phyloP scores from a whole-genome alignment of 73 alveolate species.

The Tetrahymena borealis region DNA sequence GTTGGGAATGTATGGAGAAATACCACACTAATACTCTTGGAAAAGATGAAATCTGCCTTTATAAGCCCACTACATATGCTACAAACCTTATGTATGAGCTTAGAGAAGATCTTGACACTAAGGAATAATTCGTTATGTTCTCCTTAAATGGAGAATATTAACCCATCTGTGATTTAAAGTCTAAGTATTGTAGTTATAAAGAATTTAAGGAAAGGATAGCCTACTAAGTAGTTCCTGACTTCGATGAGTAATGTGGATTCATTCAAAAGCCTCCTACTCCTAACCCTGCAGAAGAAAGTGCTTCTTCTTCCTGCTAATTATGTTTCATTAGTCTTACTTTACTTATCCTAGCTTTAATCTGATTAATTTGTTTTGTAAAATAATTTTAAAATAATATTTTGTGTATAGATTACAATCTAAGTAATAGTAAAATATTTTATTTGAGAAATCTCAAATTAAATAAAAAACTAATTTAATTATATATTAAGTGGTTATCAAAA shows the following conservation, averaged over 20 bases:
- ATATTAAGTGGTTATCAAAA: too few species aligned
- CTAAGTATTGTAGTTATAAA: constrained; percentile 5
- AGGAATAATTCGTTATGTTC: neutral
- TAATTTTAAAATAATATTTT: neutral
- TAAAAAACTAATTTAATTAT: too few species aligned
- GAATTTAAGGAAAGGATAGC: neutral
- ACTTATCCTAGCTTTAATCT: neutral
- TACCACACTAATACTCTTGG: neutral
- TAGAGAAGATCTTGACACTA: neutral
- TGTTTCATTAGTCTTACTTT: neutral
- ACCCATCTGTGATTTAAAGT: constrained; percentile 7
- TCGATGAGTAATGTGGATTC: neutral
- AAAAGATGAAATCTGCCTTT: constrained; percentile 6
- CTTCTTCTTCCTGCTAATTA: neutral
- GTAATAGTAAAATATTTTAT: too few species aligned
- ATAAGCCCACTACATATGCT: constrained; percentile 28
- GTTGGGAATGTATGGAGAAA: constrained; percentile 30
- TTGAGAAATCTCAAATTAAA: too few species aligned
- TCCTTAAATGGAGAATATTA: constrained; percentile 15
- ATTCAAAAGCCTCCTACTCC: too few species aligned
- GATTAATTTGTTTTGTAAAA: neutral
- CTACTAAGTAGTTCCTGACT: neutral
- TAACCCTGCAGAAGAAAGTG: neutral
- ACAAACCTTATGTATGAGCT: constrained; percentile 25
- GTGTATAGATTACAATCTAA: too few species aligned